Conservation (phyloP, 148 eudicot species). For the Limonium bicolor region DNA sequence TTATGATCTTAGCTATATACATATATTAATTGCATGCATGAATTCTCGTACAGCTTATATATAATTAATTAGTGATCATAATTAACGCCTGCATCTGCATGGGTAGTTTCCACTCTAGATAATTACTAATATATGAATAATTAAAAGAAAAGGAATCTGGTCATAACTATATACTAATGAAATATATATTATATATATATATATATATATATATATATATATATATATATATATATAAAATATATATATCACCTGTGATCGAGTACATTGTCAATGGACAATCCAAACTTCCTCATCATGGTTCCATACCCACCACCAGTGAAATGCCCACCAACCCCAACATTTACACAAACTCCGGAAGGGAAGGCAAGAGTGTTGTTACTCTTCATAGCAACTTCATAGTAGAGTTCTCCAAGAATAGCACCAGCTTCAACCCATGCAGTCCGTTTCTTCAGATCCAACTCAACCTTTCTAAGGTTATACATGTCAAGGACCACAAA, state of each 20-base stretch:
- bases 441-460: slow-evolving; percentile 9
- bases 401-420: slow-evolving; percentile 22
- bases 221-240: background rate
- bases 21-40: too few species aligned
- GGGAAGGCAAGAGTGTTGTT: slow-evolving; percentile 18
- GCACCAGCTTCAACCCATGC: slow-evolving; percentile 26
- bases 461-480: slow-evolving; percentile 14
- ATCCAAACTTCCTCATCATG: slow-evolving; percentile 22
- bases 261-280: slow-evolving; percentile 14
- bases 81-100: too few species aligned
- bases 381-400: slow-evolving; percentile 12
- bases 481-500: slow-evolving; percentile 23
- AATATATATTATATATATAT: too few species aligned
- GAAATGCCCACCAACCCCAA: slow-evolving; percentile 23
- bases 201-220: too few species aligned
- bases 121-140: background rate
- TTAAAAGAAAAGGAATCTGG: too few species aligned
- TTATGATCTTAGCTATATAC: too few species aligned
- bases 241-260: slow-evolving; percentile 12
- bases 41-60: too few species aligned
- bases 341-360: slow-evolving; percentile 19
- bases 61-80: too few species aligned
- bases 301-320: slow-evolving; percentile 24
- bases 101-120: background rate
- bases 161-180: too few species aligned